A percentile compares a stretch with the other conserved stretches of the same genome.
phyloP scores from a whole-genome alignment of 805 yeast genomes.

The Zygosaccharomyces rouxii region DNA sequence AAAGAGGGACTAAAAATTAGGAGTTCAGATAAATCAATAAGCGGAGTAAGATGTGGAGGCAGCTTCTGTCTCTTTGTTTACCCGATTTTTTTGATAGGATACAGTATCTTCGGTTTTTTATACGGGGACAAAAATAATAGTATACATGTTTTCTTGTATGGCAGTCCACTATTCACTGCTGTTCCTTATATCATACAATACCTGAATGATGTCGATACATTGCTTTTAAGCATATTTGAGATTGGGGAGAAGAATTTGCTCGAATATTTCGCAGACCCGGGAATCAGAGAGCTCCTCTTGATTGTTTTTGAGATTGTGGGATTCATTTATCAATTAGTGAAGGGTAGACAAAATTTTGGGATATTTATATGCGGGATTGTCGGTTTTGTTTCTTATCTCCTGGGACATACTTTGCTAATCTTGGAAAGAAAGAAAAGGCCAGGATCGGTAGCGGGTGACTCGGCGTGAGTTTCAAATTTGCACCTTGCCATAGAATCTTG shows the following conservation, averaged over 20 bases:
- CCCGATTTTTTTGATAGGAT: no score
- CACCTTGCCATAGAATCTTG: no score
- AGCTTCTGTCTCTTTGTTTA: no score
- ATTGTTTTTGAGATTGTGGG: neutral
- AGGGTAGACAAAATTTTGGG: neutral
- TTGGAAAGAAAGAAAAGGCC: neutral
- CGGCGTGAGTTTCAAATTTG: neutral
- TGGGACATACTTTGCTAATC: neutral
- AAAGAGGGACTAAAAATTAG: neutral
- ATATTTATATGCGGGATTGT: neutral
- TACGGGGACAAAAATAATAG: neutral
- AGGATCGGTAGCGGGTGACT: neutral
- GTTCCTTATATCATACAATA: neutral
- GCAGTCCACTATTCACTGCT: neutral
- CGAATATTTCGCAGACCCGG: neutral
- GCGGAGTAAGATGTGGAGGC: no score
- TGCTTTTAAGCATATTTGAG: neutral
- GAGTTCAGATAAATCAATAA: neutral
- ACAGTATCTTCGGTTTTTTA: neutral
- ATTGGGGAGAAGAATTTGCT: neutral
- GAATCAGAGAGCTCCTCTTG: neutral
- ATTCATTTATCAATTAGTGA: neutral
- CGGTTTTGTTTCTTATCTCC: neutral
- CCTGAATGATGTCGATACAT: slow-evolving; percentile 1
- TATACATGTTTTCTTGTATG: neutral